A percentile compares a stretch with the other conserved stretches of the same genome.
Evolutionary conservation across 495 filamentous ascomycete genomes (phyloP).

Genomic region (Cercophora scortea): DNA sequence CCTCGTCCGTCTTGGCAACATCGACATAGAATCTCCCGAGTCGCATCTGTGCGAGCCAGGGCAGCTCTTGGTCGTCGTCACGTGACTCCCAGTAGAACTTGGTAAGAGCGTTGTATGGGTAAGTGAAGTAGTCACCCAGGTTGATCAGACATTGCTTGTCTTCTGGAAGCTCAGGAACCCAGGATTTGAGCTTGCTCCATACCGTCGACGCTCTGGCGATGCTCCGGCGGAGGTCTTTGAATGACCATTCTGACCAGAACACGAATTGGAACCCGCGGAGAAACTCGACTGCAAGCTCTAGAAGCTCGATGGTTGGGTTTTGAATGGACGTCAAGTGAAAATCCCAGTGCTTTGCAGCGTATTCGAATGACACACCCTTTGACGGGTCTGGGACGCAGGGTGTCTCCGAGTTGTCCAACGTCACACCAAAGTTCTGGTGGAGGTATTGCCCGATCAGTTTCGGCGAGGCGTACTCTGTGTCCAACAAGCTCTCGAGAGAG

Average conservation of each 20-base stretch:
- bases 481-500: no score
- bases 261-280: background rate
- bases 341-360: no score
- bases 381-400: no score
- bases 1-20: background rate
- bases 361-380: no score
- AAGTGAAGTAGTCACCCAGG: background rate
- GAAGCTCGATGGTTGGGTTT: no score
- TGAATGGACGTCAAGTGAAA: no score
- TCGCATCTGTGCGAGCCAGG: conserved; percentile 2
- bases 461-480: no score
- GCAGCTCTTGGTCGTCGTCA: background rate
- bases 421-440: no score
- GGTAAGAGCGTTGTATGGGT: background rate
- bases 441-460: no score
- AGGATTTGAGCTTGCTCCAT: background rate
- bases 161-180: background rate
- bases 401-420: no score
- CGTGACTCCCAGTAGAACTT: background rate
- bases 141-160: background rate
- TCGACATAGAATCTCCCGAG: conserved; percentile 2
- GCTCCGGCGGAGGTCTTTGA: background rate
- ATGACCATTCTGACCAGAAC: background rate
- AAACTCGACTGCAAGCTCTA: background rate
- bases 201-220: background rate